Percentiles rank a stretch among this genome's conserved stretches.
Conservation (phyloP, 1,284 basidiomycete genomes). For the Ceratobasidium theobromae region DNA sequence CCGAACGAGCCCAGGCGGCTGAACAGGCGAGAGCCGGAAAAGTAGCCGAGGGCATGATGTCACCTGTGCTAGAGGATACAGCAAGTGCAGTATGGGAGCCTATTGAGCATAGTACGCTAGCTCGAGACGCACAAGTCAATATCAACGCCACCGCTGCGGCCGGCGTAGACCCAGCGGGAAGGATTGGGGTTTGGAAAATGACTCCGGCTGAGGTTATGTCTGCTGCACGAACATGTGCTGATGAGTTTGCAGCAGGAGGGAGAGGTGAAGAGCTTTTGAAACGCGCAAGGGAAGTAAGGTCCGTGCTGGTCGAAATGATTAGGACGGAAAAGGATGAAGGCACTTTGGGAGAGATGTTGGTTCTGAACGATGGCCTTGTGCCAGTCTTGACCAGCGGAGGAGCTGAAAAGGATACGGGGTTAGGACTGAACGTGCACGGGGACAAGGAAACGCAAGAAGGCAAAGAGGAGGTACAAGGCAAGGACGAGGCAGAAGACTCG, state of each 20-base stretch:
- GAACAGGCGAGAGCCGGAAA: conserved; percentile 24
- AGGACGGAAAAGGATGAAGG: conserved; percentile 59
- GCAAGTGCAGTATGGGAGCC: conserved; percentile 68
- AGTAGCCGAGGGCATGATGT: conserved; percentile 21
- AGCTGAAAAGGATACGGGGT: background rate
- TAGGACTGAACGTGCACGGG: conserved; percentile 13
- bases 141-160: conserved; percentile 26
- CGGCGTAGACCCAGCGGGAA: conserved; percentile 27
- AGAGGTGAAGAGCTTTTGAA: conserved; percentile 37
- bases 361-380: conserved; percentile 60
- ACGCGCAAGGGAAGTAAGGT: conserved; percentile 55
- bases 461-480: background rate
- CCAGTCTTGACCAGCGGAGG: background rate
- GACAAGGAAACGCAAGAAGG: background rate
- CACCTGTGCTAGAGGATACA: conserved; percentile 17
- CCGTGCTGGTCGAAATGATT: conserved; percentile 61
- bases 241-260: conserved; percentile 8
- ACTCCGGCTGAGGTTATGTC: conserved; percentile 59
- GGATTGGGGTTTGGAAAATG: conserved; percentile 47
- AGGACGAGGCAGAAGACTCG: background rate
- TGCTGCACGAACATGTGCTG: conserved; percentile 10
- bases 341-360: conserved; percentile 65
- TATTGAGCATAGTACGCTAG: conserved; percentile 78
- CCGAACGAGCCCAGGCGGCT: conserved; percentile 63
- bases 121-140: conserved; percentile 44